A percentile compares a stretch with the other conserved stretches of the same genome.
Conservation (phyloP, 192 early-diverging fungal species). For the Martensiomyces pterosporus region DNA sequence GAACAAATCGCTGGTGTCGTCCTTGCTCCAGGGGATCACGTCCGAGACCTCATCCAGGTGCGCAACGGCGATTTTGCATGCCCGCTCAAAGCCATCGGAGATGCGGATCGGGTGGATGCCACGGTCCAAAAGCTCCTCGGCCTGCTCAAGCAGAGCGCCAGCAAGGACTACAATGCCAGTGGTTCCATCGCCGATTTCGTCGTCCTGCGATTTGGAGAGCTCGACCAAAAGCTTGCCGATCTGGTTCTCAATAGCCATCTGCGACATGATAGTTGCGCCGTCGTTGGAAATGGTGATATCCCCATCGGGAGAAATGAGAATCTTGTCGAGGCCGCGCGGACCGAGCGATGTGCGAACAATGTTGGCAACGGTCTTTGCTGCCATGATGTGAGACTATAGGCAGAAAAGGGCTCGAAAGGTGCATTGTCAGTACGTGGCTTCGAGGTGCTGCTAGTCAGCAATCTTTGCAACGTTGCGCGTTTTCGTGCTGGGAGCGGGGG, state of each 20-base stretch:
- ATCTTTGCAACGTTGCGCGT: too few relatives aligned
- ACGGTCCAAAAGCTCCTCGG: slow-evolving; percentile 88
- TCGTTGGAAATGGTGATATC: slow-evolving; percentile 99
- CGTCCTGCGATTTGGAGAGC: slow-evolving; percentile 97
- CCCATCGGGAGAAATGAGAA: slow-evolving; percentile 98
- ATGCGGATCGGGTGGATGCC: slow-evolving; percentile 99
- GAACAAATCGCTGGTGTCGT: slow-evolving; percentile 79
- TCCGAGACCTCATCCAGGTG: slow-evolving; percentile 93
- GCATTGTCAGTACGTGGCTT: too few relatives aligned
- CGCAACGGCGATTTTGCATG: slow-evolving; percentile 89
- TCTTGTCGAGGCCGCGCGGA: slow-evolving; percentile 98
- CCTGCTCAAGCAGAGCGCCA: slow-evolving; percentile 95
- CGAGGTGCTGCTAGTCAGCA: too few relatives aligned
- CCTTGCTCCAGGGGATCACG: slow-evolving; percentile 75
- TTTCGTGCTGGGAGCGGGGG: too few relatives aligned
- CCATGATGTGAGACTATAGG: slow-evolving; percentile 91
- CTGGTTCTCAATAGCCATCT: slow-evolving; percentile 99
- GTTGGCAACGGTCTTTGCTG: slow-evolving; percentile 93
- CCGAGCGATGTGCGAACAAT: slow-evolving; percentile 98
- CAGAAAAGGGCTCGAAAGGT: not conserved
- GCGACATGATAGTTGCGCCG: slow-evolving; percentile 94
- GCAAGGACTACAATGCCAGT: slow-evolving; percentile 99
- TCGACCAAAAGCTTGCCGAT: slow-evolving; percentile 98
- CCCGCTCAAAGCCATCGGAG: slow-evolving; percentile 96
- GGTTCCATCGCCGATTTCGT: slow-evolving; percentile 99